Evolutionary conservation across 371 early-diverging fungal species (phyloP).

Genomic region (Mortierella sp.): DNA sequence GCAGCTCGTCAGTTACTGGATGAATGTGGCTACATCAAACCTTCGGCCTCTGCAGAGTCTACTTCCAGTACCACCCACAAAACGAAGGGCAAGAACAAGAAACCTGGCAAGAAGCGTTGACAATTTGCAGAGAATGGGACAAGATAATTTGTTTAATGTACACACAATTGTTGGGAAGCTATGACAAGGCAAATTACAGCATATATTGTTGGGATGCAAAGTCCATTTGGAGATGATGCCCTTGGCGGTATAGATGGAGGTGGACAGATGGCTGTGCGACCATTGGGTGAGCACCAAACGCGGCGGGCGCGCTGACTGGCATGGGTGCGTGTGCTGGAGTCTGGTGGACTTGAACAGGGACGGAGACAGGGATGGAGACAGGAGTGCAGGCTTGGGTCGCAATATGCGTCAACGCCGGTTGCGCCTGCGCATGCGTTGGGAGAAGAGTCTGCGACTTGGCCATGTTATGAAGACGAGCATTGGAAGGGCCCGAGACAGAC

Average conservation of each 20-base stretch:
- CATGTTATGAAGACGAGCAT: conserved; percentile 55
- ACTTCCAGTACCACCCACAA: conserved; percentile 12
- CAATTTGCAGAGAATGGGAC: neutral
- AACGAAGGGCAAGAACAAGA: conserved; percentile 30
- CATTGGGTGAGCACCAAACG: neutral
- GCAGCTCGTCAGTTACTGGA: conserved; percentile 78
- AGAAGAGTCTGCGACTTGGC: conserved; percentile 51
- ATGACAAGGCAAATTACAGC: no score
- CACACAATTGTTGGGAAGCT: no score
- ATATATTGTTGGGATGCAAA: conserved; percentile 8
- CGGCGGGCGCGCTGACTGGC: neutral
- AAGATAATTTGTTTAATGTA: no score
- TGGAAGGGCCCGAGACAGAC: conserved; percentile 58
- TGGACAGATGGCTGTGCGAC: conserved; percentile 1
- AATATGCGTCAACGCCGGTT: conserved; percentile 29
- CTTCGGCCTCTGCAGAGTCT: conserved; percentile 8
- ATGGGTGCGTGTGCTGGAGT: neutral
- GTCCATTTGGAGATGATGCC: conserved; percentile 4
- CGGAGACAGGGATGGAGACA: no score
- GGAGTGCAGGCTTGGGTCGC: conserved; percentile 57
- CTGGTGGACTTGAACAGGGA: conserved; percentile 54
- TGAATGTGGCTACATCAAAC: conserved; percentile 68
- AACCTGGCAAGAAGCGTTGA: conserved; percentile 15
- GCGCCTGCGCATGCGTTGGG: conserved; percentile 58
- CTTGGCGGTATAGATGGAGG: conserved; percentile 17